Evolutionary conservation across 139 green algal species (phyloP).

Genomic region (Picochlorum sp.): DNA sequence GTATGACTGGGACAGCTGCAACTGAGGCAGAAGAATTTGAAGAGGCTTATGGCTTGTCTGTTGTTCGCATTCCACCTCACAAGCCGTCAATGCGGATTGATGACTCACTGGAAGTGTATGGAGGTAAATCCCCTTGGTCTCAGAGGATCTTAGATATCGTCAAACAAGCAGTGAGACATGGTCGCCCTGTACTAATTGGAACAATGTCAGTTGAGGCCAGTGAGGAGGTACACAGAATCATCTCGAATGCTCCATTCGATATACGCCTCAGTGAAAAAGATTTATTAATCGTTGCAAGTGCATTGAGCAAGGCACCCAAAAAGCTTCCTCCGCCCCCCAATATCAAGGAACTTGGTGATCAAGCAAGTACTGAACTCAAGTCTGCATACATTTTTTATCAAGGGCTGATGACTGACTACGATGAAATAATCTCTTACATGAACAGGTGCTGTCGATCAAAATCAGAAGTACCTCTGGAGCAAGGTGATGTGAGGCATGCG

Average conservation of each 20-base stretch:
- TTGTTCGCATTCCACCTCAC: conserved; percentile 78
- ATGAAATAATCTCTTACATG: too few species aligned
- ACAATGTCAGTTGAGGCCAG: conserved; percentile 66
- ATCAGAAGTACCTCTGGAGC: conserved; percentile 57
- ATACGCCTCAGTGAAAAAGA: background rate
- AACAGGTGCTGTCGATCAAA: too few species aligned
- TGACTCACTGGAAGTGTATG: conserved; percentile 44
- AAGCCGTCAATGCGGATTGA: conserved; percentile 49
- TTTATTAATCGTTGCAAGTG: conserved; percentile 38
- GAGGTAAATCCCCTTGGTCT: conserved; percentile 5
- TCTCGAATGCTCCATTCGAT: conserved; percentile 2
- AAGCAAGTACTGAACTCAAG: too few species aligned
- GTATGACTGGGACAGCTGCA: conserved; percentile 64
- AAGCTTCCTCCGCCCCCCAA: too few species aligned
- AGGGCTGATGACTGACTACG: too few species aligned
- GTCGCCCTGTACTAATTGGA: conserved; percentile 81
- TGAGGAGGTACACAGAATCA: conserved; percentile 23
- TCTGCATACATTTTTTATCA: too few species aligned
- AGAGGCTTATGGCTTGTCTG: conserved; percentile 48
- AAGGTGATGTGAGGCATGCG: background rate
- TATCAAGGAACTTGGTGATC: too few species aligned
- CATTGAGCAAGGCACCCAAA: too few species aligned
- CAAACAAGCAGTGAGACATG: conserved; percentile 6
- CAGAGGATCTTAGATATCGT: conserved; percentile 17
- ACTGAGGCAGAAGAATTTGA: conserved; percentile 43